Base-by-base conservation (phyloP, 768 basidiomycete species). In the Leccinum obscurum region DNA sequence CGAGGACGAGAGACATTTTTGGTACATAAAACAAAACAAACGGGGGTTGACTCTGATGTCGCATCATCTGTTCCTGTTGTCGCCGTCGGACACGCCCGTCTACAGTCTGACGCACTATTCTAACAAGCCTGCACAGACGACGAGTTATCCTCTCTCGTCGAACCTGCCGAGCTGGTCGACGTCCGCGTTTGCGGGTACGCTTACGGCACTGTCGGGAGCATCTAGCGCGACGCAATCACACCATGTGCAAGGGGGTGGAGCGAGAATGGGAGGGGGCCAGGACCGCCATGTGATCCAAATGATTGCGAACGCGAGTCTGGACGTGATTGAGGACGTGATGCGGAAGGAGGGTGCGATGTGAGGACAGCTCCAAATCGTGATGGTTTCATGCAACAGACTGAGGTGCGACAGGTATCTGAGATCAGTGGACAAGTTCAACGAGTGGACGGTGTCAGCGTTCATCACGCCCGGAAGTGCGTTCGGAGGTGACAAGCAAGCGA, bases 371-470 rank as follows among this genome's bases (percentile, higher is more conserved):
- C 39, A n/a, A 15, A 15, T 46, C 54, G 10, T 58, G 59, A 59
- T 61, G 58, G 57, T 44, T 48, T 41, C 55, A 9, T 26, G 28
- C 24, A n/a, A 20, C 49, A 24, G 37, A 56, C 68, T 67, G 59
- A 71, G 56, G 61, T 22, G 71, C 55, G 50, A 44, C 70, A 98
- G 97, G 90, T 98, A 98, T 75, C 81, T 98, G 58, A 96, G 95
- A 72, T 85, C 88, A 17, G 87, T 98, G 60, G 97, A 99, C 81
- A 93, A 90, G 78, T 97, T 98, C 77, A 98, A 98, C 70, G 97
- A 98, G 72, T 99, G 97, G 97, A 95, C 87, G 3, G 88, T 98
- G 20, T 98, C 97, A 15, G 94, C 92, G 32, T 98, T 98, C 77
- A 80, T 98, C 20, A 98, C 97, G 0, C 88, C 95, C 1, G 92